Conservation (phyloP, 148 eudicot genomes). For the Chenopodium suecicum region DNA sequence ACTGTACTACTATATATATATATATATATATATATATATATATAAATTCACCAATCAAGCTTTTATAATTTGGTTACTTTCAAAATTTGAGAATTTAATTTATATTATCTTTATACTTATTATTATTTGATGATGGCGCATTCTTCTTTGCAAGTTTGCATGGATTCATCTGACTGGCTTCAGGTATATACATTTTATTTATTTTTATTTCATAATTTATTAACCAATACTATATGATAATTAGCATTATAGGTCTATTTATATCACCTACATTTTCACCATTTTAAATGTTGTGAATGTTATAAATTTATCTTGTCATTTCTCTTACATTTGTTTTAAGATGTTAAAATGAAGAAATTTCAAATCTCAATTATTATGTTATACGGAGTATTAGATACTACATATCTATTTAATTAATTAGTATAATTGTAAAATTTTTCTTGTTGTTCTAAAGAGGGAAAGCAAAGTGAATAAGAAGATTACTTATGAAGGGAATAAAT, state of each 20-base stretch:
- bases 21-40: neutral
- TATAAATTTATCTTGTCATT: too few species aligned
- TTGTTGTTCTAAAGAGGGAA: neutral
- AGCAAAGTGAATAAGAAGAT: neutral
- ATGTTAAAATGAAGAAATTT: too few species aligned
- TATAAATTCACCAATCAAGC: neutral
- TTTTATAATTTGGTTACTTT: too few species aligned
- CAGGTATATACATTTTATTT: conserved; percentile 18
- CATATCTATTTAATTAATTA: too few species aligned
- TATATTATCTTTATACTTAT: too few species aligned
- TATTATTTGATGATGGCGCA: conserved; percentile 25
- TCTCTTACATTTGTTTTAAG: too few species aligned
- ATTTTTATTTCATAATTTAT: neutral
- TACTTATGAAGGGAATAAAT: neutral
- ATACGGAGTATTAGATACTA: too few species aligned
- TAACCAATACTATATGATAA: too few species aligned
- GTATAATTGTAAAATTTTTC: neutral
- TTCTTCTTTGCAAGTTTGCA: conserved; percentile 39
- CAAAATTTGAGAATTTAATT: neutral
- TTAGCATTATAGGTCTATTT: too few species aligned
- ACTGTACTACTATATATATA: neutral
- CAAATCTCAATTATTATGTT: too few species aligned
- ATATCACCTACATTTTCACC: too few species aligned
- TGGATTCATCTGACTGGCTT: conserved; percentile 38
- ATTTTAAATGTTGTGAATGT: too few species aligned